These are phyloP conservation scores for Dendrothele bispora DNA, from an alignment of 768 basidiomycete genomes.

Conservation along the genomic window DNA sequence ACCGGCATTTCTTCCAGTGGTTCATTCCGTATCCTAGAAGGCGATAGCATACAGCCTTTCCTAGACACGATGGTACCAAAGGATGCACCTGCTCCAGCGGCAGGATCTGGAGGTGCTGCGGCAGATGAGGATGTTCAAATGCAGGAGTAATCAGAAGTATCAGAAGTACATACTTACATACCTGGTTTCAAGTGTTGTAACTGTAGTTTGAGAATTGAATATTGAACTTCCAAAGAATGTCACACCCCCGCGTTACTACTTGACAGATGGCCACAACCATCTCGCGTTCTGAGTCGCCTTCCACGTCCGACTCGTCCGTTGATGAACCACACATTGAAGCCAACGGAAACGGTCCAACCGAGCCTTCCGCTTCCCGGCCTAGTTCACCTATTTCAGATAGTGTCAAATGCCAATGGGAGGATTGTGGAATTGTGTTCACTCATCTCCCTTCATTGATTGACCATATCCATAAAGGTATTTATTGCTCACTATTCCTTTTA, in stretches of 20 bases:
- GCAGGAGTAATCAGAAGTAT: constrained; percentile 43
- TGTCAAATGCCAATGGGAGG: constrained; percentile 82
- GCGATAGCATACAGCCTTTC: constrained; percentile 71
- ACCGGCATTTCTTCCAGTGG: constrained; percentile 49
- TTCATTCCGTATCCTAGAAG: constrained; percentile 87
- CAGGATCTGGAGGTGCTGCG: constrained; percentile 33
- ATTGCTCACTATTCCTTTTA: not conserved
- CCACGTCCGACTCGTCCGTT: constrained; percentile 12
- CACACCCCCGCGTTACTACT: too few species aligned
- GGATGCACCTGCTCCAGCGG: constrained; percentile 42
- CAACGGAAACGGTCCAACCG: constrained; percentile 1
- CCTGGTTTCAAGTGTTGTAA: too few species aligned
- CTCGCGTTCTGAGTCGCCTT: constrained; percentile 43
- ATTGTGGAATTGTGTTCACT: constrained; percentile 72
- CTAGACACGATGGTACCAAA: constrained; percentile 79
- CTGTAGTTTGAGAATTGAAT: too few species aligned
- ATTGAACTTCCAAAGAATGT: too few species aligned
- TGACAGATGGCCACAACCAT: too few species aligned
- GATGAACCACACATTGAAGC: constrained; percentile 5
- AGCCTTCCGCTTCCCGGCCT: constrained; percentile 6
- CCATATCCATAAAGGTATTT: constrained; percentile 80
- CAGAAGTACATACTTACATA: too few species aligned
- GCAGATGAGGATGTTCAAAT: constrained; percentile 85
- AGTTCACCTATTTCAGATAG: constrained; percentile 39
- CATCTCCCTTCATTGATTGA: constrained; percentile 75